Evolutionary conservation across 2,329 filamentous ascomycete species (phyloP), one percentile per base, ranked within the genome.

Genomic region (Arthrobotrys entomopaga): DNA sequence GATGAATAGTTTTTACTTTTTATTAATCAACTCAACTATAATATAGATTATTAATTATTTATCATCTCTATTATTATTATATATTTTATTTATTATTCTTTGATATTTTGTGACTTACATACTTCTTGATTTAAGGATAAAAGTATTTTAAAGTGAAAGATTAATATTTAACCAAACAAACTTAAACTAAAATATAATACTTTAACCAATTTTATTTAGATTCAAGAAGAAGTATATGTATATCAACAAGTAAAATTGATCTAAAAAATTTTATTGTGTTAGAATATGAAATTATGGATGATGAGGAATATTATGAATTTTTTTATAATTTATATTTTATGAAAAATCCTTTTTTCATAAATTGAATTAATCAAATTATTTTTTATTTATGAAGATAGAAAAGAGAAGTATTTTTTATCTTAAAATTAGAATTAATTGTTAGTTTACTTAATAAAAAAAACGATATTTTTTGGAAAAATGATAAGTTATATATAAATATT

Each of bases 1-100:
- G 26, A 56, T 56, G 19, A 56, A 22, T 7, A 26, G n/a, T 34
- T 34, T 56, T 56, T 34, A 13, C 15, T 56, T 38, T 56, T 56
- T 56, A 56, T 29, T 56, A 10, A n/a, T 56, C 16, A 56, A 38
- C 16, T 56, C 8, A 29, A 56, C 11, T 56, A 29, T 38, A 56
- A 22, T 29, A 34, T 29, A 20, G 15, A 34, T 56, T 38, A 29
- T 38, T n/a, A 29, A 11, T 34, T 38, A 4, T 6, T 19, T 34
- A 34, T 58, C 43, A 15, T 43, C 6, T 42, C 19, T 46, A 46
- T 46, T 46, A 13, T 46, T 46, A 13, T 46, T 46, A 46, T 13
- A 46, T 19, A 46, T 46, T n/a, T 46, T n/a, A 46, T 46, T 7
- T 46, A 15, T 19, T 7, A 46, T 46, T 46, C 7, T 46, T n/a